Evolutionary conservation across 192 early-diverging fungal species (phyloP).

Genomic region (Coemansia sp.): DNA sequence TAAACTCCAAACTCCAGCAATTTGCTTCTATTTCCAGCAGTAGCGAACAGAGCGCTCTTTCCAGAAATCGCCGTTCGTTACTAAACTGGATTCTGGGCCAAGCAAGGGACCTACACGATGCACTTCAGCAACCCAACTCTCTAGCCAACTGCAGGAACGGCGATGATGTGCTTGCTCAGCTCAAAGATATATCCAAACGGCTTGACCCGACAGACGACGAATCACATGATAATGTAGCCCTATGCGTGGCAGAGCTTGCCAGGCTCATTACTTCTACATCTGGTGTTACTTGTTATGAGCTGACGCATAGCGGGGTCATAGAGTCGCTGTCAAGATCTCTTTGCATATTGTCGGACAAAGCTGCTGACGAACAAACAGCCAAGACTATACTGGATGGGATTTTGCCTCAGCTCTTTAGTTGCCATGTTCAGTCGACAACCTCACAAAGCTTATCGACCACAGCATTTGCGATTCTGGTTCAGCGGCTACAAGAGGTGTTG

Average conservation of each 20-base stretch:
- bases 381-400: not conserved
- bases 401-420: not conserved
- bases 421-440: not conserved
- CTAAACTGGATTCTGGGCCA: constrained; percentile 11
- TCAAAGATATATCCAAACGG: constrained; percentile 13
- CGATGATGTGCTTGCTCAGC: not conserved
- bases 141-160: not conserved
- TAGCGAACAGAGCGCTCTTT: not conserved
- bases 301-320: constrained; percentile 74
- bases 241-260: not conserved
- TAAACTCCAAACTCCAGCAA: not conserved
- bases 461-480: constrained; percentile 60
- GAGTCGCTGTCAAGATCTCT: constrained; percentile 43
- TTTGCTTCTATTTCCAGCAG: not conserved
- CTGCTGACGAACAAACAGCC: not conserved
- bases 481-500: constrained; percentile 70
- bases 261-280: constrained; percentile 9
- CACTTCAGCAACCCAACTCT: not conserved
- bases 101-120: constrained; percentile 14
- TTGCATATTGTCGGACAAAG: not conserved
- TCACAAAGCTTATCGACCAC: not conserved
- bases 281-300: constrained; percentile 77
- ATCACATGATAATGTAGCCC: not conserved
- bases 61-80: not conserved
- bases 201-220: not conserved